Base-by-base conservation (phyloP, 768 basidiomycete species). In the Termitomyces sp. region DNA sequence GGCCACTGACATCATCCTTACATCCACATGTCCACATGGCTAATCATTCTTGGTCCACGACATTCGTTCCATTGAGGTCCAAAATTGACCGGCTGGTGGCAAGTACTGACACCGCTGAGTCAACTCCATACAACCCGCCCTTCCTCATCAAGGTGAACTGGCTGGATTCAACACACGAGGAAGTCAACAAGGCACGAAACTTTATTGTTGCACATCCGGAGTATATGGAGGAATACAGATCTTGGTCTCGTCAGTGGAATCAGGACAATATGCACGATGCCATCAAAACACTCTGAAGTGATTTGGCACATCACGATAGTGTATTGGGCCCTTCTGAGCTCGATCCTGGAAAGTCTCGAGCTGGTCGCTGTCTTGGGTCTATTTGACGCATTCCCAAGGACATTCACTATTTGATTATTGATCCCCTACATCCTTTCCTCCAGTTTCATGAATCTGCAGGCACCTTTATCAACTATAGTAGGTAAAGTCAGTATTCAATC, bases 211-310 rank as follows among this genome's bases (percentile, higher is more conserved):
- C 42, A 15, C 59, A 60, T 45, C 64, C 64, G 39, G 64, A 63
- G 39, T 63, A 63, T 42, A 36, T 40, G 16, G 56, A 65, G 28
- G 64, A 67, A 15, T 58, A 54, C 49, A 20, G 22, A 5, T 50
- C n/a, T 51, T 65, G 61, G 63, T 58, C 62, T 9, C 61, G 65
- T 1, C 53, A 64, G 53, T 68, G 67, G 65, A 68, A 68, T 51
- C 62, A 66, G 44, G 58, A 65, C 18, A 59, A 54, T 32, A 57
- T 66, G 57, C 63, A 63, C 35, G 40, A 66, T 7, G 61, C 65
- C 20, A 66, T 60, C 32, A 56, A 58, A 40, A 59, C 46, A 49
- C 46, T n/a, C 42, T 64, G 60, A 66, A 64, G 52, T 66, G 53
- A 57, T 24, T 22, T 4, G 4, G 28, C 28, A 28, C 4, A 28